phyloP scores from a whole-genome alignment of 2,329 filamentous ascomycete species.

The Verticillium dahliae region DNA sequence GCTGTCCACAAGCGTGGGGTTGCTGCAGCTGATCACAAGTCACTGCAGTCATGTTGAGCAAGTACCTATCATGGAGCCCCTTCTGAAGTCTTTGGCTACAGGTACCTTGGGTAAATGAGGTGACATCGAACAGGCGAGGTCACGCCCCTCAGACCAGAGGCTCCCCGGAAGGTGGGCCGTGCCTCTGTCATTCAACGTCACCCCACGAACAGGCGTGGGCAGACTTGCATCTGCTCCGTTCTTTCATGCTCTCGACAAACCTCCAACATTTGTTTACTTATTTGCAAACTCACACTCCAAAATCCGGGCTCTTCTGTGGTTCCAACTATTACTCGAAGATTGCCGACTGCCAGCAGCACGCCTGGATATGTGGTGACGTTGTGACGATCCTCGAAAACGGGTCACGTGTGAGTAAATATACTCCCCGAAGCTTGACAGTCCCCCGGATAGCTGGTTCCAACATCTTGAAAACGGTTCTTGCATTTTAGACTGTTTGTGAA shows the following conservation, averaged over 20 bases:
- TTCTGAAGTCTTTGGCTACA: not conserved
- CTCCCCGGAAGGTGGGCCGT: not conserved
- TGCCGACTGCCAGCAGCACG: not conserved
- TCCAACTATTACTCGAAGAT: not conserved
- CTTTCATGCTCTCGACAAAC: not conserved
- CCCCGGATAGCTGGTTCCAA: too few species aligned
- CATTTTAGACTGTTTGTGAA: too few species aligned
- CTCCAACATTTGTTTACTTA: not conserved
- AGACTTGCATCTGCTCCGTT: not conserved
- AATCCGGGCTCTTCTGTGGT: not conserved
- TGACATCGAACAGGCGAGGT: not conserved
- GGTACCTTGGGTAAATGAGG: not conserved
- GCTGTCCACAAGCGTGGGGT: not conserved
- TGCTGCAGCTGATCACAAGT: not conserved
- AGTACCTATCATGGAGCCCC: not conserved
- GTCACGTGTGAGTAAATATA: too few species aligned
- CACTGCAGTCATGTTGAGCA: not conserved
- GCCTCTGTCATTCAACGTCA: not conserved
- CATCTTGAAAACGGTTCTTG: too few species aligned
- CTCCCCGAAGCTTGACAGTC: too few species aligned
- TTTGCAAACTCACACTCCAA: not conserved
- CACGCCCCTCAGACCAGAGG: not conserved
- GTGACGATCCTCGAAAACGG: too few species aligned
- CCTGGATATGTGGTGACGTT: too few species aligned
- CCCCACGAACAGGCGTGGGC: not conserved